A percentile compares a stretch with the other conserved stretches of the same genome.
Conservation (phyloP, 495 filamentous ascomycete genomes). For the Aspergillus heteromorphus region DNA sequence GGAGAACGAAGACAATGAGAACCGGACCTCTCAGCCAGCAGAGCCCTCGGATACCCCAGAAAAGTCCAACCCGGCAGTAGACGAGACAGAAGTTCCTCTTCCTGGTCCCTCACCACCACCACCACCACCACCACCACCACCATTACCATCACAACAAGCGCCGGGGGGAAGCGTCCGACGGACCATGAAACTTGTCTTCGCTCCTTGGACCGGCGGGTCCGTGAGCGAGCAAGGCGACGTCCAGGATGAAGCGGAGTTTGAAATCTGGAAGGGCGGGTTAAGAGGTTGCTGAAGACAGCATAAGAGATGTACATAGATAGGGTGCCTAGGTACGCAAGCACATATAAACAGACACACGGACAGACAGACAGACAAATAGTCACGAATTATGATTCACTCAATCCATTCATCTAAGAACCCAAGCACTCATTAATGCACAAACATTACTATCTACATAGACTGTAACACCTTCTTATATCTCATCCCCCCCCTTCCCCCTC, state of each 20-base stretch:
- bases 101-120: background rate
- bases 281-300: constrained; percentile 4
- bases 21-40: too few species aligned
- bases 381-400: too few species aligned
- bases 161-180: constrained; percentile 36
- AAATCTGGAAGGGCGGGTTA: constrained; percentile 47
- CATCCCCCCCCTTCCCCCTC: too few species aligned
- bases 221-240: background rate
- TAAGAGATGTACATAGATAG: background rate
- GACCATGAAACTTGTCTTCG: constrained; percentile 78
- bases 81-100: background rate
- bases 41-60: too few species aligned
- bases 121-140: background rate
- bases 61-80: background rate
- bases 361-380: too few species aligned
- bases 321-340: background rate
- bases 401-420: too few species aligned
- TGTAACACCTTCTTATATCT: background rate
- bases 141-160: background rate
- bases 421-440: too few species aligned
- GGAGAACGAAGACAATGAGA: background rate
- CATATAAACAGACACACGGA: too few species aligned
- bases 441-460: too few species aligned
- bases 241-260: constrained; percentile 40
- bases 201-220: constrained; percentile 51